Conservation (phyloP, 768 basidiomycete species). For the Cyclocybe cylindracea region DNA sequence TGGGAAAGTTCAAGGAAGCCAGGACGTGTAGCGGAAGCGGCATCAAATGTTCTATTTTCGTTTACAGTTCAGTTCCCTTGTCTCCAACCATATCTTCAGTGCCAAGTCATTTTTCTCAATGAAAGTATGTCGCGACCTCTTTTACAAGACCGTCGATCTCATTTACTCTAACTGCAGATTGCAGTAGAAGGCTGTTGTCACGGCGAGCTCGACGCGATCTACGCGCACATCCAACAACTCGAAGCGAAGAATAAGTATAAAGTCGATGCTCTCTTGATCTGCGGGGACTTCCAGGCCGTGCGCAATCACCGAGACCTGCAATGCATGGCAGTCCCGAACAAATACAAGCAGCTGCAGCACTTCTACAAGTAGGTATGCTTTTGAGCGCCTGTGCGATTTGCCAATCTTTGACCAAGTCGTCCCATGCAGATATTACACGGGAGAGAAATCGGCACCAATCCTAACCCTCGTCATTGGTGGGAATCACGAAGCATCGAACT, state of each 20-base stretch:
- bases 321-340: constrained; percentile 89
- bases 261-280: constrained; percentile 86
- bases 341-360: constrained; percentile 81
- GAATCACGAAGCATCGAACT: constrained; percentile 97
- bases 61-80: no score
- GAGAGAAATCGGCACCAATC: constrained; percentile 77
- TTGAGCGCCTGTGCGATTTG: constrained; percentile 3
- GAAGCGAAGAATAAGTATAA: constrained; percentile 63
- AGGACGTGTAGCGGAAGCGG: no score
- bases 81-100: no score
- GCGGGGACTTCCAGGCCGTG: constrained; percentile 95
- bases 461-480: constrained; percentile 95
- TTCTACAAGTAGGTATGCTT: constrained; percentile 69
- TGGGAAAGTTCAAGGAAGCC: no score
- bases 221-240: constrained; percentile 63
- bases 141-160: neutral
- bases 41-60: no score
- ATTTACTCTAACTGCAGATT: constrained; percentile 44
- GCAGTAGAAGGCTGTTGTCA: constrained; percentile 97
- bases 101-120: neutral
- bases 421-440: constrained; percentile 77
- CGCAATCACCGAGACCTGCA: constrained; percentile 83
- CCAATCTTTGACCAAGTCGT: neutral
- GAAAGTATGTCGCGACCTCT: neutral
- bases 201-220: constrained; percentile 88